A percentile compares a stretch with the other conserved stretches of the same genome.
These are phyloP conservation scores for Beauveria varroae DNA, from an alignment of 2,329 filamentous ascomycete species.

Conservation along the genomic window DNA sequence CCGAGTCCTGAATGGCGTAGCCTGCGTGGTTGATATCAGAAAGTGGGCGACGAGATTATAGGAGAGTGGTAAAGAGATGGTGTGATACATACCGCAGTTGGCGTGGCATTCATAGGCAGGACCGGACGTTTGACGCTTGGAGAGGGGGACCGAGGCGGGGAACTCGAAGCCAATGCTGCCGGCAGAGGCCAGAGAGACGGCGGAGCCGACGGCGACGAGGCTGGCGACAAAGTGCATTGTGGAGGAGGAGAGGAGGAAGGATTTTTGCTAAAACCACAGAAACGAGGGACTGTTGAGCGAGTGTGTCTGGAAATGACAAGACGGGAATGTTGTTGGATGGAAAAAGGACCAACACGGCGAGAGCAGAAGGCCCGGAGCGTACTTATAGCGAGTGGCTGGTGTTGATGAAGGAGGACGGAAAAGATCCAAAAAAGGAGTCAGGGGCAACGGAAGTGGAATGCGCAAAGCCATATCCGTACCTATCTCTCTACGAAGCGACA, in stretches of 20 bases:
- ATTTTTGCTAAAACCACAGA: neutral
- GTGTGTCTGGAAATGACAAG: neutral
- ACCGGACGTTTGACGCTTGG: conserved; percentile 32
- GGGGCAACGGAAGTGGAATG: neutral
- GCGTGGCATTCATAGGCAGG: conserved; percentile 41
- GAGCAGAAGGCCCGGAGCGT: neutral
- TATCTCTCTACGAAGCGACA: neutral
- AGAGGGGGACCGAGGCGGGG: conserved; percentile 25
- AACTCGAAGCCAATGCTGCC: conserved; percentile 18
- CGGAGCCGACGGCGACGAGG: conserved; percentile 21
- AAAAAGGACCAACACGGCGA: neutral
- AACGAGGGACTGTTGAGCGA: conserved; percentile 4
- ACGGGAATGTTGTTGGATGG: neutral
- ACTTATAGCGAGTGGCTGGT: conserved; percentile 1
- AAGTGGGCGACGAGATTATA: neutral
- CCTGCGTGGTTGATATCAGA: conserved; percentile 16
- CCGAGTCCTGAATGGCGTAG: conserved; percentile 21
- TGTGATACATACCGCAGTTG: conserved; percentile 37
- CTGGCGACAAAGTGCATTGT: conserved; percentile 24
- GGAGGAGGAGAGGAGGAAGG: neutral
- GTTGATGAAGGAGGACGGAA: neutral
- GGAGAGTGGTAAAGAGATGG: neutral
- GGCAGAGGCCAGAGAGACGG: conserved; percentile 20
- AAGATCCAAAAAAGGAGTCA: neutral
- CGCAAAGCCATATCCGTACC: neutral